phyloP scores from a whole-genome alignment of 768 basidiomycete species.

The Boletus sensibilis region DNA sequence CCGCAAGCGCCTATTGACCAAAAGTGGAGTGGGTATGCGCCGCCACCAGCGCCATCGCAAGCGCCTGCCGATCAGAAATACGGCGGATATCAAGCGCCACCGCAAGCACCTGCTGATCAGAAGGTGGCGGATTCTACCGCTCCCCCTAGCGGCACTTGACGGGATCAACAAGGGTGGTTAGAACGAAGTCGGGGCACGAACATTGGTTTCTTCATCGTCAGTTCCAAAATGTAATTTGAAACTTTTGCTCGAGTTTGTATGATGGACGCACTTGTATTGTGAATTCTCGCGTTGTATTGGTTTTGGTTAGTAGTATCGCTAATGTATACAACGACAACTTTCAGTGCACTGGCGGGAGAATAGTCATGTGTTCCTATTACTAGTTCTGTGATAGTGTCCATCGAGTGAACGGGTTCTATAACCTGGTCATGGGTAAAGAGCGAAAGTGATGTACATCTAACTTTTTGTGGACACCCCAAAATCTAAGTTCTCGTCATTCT shows the following conservation, averaged over 20 bases:
- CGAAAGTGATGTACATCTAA: neutral
- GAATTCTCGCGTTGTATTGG: neutral
- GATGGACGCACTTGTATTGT: neutral
- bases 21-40: neutral
- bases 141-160: neutral
- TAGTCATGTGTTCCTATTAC: neutral
- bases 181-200: neutral
- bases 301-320: neutral
- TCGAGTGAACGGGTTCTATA: neutral
- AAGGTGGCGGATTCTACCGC: conserved; percentile 1
- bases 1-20: neutral
- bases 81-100: neutral
- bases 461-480: neutral
- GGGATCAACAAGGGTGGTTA: neutral
- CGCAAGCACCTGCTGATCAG: neutral
- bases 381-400: neutral
- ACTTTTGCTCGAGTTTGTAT: neutral
- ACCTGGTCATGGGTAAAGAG: neutral
- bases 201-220: neutral
- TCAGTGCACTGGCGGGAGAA: no score
- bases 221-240: neutral
- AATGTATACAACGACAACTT: neutral
- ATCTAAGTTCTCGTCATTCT: conserved; percentile 37
- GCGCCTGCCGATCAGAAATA: neutral
- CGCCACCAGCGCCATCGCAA: neutral